Evolutionary conservation across 1,284 basidiomycete genomes (phyloP).

Genomic region (Pyrrhoderma lamaoense): DNA sequence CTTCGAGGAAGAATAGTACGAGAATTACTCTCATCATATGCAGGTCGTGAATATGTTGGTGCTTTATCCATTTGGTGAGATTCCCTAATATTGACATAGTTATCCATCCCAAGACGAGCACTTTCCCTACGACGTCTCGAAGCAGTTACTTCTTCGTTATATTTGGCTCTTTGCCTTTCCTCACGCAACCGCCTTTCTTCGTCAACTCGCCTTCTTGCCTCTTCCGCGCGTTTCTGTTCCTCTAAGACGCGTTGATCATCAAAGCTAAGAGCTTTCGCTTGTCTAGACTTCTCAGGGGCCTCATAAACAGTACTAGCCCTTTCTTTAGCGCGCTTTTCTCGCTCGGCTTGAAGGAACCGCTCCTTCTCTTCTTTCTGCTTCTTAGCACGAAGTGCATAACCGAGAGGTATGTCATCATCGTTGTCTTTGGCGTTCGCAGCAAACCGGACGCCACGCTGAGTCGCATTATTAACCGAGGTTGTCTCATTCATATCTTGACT

Average conservation of each 20-base stretch:
- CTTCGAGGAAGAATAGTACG: slow-evolving; percentile 14
- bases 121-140: slow-evolving; percentile 55
- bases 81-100: slow-evolving; percentile 22
- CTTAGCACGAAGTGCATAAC: slow-evolving; percentile 58
- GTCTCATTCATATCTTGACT: background rate
- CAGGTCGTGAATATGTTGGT: slow-evolving; percentile 31
- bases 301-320: slow-evolving; percentile 24
- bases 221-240: slow-evolving; percentile 44
- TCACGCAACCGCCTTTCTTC: slow-evolving; percentile 27
- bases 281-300: slow-evolving; percentile 22
- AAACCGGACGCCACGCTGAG: slow-evolving; percentile 3
- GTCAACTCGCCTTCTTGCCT: slow-evolving; percentile 47
- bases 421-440: slow-evolving; percentile 25
- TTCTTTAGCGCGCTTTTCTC: slow-evolving; percentile 40
- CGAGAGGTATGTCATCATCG: slow-evolving; percentile 60
- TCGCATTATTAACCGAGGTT: background rate
- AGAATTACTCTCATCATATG: slow-evolving; percentile 28
- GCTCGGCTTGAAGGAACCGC: slow-evolving; percentile 55
- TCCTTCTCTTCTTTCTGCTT: slow-evolving; percentile 67
- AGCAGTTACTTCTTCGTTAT: slow-evolving; percentile 54
- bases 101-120: slow-evolving; percentile 38
- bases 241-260: slow-evolving; percentile 44
- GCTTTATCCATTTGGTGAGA: slow-evolving; percentile 5
- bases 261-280: slow-evolving; percentile 40
- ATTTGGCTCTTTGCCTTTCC: slow-evolving; percentile 45